Evolutionary conservation across 2,329 filamentous ascomycete genomes (phyloP), one percentile per base, ranked within the genome.

Genomic region (Pezicula rhizophila): DNA sequence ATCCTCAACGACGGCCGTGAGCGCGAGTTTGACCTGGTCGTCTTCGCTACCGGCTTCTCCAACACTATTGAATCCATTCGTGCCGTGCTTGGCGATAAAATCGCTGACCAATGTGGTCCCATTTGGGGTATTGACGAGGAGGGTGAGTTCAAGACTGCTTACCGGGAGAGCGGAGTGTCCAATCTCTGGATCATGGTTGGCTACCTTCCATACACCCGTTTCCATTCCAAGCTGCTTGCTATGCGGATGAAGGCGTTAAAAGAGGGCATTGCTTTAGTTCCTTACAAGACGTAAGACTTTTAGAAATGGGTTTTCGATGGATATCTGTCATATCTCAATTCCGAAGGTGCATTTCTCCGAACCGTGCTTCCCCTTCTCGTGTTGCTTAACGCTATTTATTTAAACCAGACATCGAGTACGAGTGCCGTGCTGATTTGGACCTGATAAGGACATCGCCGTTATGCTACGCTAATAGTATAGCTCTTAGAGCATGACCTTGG

Each of bases 11-110:
- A 59, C 23, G 64, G 56, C 8, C 60, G 63, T 6, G 64, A 66
- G 58, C 59, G 53, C 7, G 48, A 65, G 35, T 66, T 59, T 34
- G 67, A 69, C 50, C 57, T 62, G n/a, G 70, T 81, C 2, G 71
- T 81, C 10, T 60, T 72, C 28, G 70, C 69, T 4, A 71, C 69
- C 0, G 68, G 72, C 5, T 81, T 76, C 57, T 69, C 77, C 38
- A 78, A 77, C 56, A 79, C 78, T 70, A 66, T 70, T 8, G 75
- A 71, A 2, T 74, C 72, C 1, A 68, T 75, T 26, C 64, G 71
- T 28, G 70, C 71, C 49, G 68, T 74, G 2, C 60, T 80, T 26
- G 78, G 77, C 2, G 69, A 76, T 49, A 66, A 71, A 46, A 61
- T 79, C 35, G 76, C 74, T 3, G 68, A 75, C 52, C 61, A 66